Conservation (phyloP, 2,329 filamentous ascomycete genomes). For the Phoma sp. region DNA sequence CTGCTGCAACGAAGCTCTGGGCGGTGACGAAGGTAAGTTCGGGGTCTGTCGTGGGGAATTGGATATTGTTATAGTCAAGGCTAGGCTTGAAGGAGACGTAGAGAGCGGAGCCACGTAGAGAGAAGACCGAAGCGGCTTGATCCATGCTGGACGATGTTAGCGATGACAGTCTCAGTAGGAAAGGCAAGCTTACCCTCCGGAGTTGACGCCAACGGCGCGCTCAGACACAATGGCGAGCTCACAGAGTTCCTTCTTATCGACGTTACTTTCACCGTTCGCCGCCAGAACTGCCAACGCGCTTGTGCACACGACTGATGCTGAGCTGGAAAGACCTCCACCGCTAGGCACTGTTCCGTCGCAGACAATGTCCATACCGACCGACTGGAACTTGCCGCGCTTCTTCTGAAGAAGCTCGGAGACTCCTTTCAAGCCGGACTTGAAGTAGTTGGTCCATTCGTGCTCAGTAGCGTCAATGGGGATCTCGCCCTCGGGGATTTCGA, state of each 20-base stretch:
- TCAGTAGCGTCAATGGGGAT: slow-evolving; percentile 76
- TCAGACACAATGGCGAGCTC: slow-evolving; percentile 95
- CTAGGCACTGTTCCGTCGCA: slow-evolving; percentile 92
- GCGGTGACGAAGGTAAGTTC: slow-evolving; percentile 92
- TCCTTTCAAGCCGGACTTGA: slow-evolving; percentile 87
- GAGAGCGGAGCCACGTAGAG: slow-evolving; percentile 80
- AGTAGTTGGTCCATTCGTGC: slow-evolving; percentile 98
- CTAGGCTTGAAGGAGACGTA: slow-evolving; percentile 88
- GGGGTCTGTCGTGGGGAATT: slow-evolving; percentile 79
- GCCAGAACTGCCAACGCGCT: slow-evolving; percentile 86
- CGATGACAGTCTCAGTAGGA: background rate
- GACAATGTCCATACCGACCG: slow-evolving; percentile 82
- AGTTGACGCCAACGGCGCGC: slow-evolving; percentile 92
- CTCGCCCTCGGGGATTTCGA: slow-evolving; percentile 69
- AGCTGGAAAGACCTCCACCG: slow-evolving; percentile 90
- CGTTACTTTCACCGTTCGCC: slow-evolving; percentile 76
- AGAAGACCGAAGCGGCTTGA: slow-evolving; percentile 94
- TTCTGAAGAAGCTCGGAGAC: slow-evolving; percentile 76
- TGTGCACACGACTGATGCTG: slow-evolving; percentile 90
- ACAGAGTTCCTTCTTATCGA: slow-evolving; percentile 90
- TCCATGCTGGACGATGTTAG: slow-evolving; percentile 74
- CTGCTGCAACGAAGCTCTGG: slow-evolving; percentile 90
- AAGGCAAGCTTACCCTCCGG: slow-evolving; percentile 71
- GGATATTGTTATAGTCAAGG: slow-evolving; percentile 76
- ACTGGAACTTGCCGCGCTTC: slow-evolving; percentile 70